phyloP scores from a whole-genome alignment of 2,329 filamentous ascomycete genomes.

The Nannizzia gypsea region DNA sequence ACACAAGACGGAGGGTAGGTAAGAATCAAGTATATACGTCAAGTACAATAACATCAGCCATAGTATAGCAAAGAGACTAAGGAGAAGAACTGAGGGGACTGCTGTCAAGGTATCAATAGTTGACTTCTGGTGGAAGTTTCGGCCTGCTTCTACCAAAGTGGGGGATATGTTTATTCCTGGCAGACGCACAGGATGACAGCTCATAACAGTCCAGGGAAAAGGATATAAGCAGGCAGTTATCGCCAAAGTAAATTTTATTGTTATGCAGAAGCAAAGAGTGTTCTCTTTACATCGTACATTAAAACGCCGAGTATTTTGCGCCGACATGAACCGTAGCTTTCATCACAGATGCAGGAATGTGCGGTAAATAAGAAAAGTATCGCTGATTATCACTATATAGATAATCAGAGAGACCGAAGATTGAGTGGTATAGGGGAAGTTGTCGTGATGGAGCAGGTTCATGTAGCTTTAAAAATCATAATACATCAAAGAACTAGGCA shows the following conservation, averaged over 20 bases:
- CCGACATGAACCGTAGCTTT: neutral
- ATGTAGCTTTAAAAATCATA: conserved; percentile 2
- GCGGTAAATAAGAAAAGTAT: neutral
- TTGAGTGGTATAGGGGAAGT: neutral
- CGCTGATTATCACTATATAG: neutral
- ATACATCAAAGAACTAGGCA: neutral
- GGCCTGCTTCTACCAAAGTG: neutral
- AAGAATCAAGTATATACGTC: neutral
- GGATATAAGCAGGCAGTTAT: neutral
- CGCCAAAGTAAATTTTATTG: neutral
- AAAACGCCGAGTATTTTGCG: neutral
- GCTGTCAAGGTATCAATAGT: neutral
- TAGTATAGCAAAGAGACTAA: neutral
- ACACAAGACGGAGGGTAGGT: neutral
- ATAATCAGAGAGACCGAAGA: neutral
- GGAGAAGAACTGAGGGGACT: neutral
- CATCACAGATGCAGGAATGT: neutral
- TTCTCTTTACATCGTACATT: neutral
- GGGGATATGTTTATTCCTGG: neutral
- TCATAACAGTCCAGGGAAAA: neutral
- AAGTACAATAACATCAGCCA: neutral
- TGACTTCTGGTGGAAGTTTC: neutral
- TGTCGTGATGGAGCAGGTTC: neutral
- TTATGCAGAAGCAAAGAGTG: neutral
- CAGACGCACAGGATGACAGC: neutral